These are phyloP conservation scores for Pyrenochaeta sp. DNA, from an alignment of 2,329 filamentous ascomycete species.

Conservation along the genomic window DNA sequence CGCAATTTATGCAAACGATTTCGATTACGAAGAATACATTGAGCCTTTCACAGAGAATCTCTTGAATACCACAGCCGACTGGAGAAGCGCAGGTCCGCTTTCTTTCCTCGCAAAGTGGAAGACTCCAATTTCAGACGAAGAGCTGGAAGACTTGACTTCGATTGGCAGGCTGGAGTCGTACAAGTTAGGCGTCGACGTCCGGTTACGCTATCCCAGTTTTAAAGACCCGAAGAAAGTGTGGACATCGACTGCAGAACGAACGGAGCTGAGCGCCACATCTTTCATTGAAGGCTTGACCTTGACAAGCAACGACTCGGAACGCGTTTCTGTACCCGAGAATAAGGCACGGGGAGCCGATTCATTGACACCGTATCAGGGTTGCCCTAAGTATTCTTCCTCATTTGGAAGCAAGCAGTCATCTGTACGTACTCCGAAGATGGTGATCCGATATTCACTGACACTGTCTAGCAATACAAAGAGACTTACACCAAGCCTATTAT, in stretches of 20 bases:
- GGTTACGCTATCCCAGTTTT: constrained; percentile 65
- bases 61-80: constrained; percentile 65
- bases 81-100: constrained; percentile 63
- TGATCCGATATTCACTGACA: not conserved
- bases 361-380: constrained; percentile 70
- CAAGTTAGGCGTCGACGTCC: constrained; percentile 65
- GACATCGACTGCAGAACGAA: constrained; percentile 70
- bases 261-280: constrained; percentile 64
- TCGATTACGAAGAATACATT: constrained; percentile 60
- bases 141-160: constrained; percentile 66
- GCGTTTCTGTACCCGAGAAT: constrained; percentile 65
- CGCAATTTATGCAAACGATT: constrained; percentile 61
- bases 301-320: constrained; percentile 61
- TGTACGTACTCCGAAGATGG: constrained; percentile 25
- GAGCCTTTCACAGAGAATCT: constrained; percentile 64
- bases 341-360: constrained; percentile 65
- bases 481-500: constrained; percentile 68
- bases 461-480: constrained; percentile 54
- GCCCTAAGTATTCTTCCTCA: constrained; percentile 67
- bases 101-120: constrained; percentile 66
- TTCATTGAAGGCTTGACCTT: constrained; percentile 65
- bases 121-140: constrained; percentile 63
- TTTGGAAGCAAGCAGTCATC: constrained; percentile 63
- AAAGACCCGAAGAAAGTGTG: constrained; percentile 64
- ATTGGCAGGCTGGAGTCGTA: constrained; percentile 68